Evolutionary conservation across 805 yeast genomes (phyloP).

Genomic region (Cyberlindnera xishuangbannaensis): DNA sequence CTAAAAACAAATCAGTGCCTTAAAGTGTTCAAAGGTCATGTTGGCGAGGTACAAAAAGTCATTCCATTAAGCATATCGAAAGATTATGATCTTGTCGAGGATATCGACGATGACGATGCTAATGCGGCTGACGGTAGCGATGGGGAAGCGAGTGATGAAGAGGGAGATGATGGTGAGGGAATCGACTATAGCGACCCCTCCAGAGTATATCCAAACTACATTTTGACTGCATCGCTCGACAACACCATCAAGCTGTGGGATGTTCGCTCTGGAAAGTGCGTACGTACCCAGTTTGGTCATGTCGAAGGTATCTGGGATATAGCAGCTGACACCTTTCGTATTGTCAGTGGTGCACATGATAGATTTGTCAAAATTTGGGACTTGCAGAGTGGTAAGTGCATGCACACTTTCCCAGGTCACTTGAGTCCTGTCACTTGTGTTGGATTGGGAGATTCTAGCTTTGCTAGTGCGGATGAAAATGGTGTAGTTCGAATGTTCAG

Average conservation of each 20-base stretch:
- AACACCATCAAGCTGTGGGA: constrained; percentile 94
- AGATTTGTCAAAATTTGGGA: constrained; percentile 91
- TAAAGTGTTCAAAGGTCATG: constrained; percentile 77
- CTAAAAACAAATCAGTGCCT: constrained; percentile 73
- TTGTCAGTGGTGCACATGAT: constrained; percentile 94
- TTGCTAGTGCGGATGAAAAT: constrained; percentile 85
- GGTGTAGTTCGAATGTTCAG: constrained; percentile 84
- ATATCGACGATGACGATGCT: constrained; percentile 24
- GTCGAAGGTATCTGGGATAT: constrained; percentile 98
- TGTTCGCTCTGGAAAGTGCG: constrained; percentile 76
- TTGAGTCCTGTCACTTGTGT: constrained; percentile 61
- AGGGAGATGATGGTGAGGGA: constrained; percentile 24
- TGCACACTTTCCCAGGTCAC: constrained; percentile 85
- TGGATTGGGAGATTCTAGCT: constrained; percentile 80
- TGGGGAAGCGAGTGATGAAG: constrained; percentile 9
- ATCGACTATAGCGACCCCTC: constrained; percentile 23
- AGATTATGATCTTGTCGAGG: constrained; percentile 43
- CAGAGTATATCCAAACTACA: constrained; percentile 65
- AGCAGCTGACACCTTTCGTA: constrained; percentile 91
- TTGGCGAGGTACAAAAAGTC: constrained; percentile 91
- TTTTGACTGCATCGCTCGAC: constrained; percentile 83
- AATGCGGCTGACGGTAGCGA: constrained; percentile 1
- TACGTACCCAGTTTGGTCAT: constrained; percentile 94
- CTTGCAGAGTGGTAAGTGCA: constrained; percentile 86
- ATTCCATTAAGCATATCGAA: constrained; percentile 78